phyloP scores from a whole-genome alignment of 805 yeast genomes.

The Starmerella stellata region DNA sequence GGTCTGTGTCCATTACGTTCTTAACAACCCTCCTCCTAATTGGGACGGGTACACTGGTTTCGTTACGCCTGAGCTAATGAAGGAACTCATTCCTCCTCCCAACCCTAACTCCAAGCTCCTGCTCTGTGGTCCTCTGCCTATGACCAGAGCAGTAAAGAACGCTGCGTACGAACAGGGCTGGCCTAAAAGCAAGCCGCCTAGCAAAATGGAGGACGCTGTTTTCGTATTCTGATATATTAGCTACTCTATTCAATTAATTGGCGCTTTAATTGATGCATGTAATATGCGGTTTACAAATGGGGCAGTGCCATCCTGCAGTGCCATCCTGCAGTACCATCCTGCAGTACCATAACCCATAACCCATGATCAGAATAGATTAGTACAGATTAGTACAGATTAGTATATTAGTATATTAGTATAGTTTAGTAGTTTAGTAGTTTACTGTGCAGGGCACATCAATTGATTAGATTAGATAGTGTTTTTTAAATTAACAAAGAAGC shows the following conservation, averaged over 20 bases:
- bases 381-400: too few relatives aligned
- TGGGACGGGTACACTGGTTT: conserved; percentile 73
- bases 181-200: conserved; percentile 71
- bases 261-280: too few relatives aligned
- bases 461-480: too few relatives aligned
- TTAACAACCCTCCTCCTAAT: conserved; percentile 48
- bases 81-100: conserved; percentile 43
- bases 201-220: conserved; percentile 78
- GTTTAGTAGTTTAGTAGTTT: too few relatives aligned
- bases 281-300: too few relatives aligned
- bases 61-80: conserved; percentile 55
- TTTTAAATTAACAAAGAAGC: conserved; percentile 26
- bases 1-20: conserved; percentile 51
- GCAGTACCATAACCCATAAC: too few relatives aligned
- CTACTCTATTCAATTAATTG: too few relatives aligned
- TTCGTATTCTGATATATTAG: conserved; percentile 55
- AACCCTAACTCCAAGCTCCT: conserved; percentile 48
- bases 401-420: too few relatives aligned
- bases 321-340: too few relatives aligned
- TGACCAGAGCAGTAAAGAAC: conserved; percentile 71
- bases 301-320: too few relatives aligned
- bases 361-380: too few relatives aligned
- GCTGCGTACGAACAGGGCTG: conserved; percentile 59
- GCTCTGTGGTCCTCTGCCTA: conserved; percentile 87
- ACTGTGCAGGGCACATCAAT: too few relatives aligned